Evolutionary conservation across 371 early-diverging fungal genomes (phyloP).

Genomic region (Mucor irregularis): DNA sequence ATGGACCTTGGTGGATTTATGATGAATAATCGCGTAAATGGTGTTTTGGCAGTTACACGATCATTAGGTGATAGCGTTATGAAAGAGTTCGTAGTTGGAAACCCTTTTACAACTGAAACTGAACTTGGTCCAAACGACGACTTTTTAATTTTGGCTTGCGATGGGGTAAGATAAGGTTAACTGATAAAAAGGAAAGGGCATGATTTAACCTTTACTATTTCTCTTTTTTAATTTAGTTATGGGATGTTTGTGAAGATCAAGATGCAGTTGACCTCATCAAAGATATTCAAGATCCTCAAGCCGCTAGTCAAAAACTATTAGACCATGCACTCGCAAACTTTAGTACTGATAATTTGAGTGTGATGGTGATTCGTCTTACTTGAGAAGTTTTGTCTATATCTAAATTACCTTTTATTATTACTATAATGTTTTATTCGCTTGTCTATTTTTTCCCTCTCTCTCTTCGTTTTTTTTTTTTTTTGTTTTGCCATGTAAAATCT

Average conservation of each 20-base stretch:
- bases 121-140: slow-evolving; percentile 71
- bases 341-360: slow-evolving; percentile 92
- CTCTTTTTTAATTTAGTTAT: slow-evolving; percentile 58
- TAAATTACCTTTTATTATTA: neutral
- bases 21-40: slow-evolving; percentile 97
- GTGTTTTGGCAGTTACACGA: slow-evolving; percentile 96
- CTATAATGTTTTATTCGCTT: no score
- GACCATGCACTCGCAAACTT: slow-evolving; percentile 89
- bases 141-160: slow-evolving; percentile 94
- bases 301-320: slow-evolving; percentile 80
- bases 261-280: slow-evolving; percentile 89
- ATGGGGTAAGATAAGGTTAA: slow-evolving; percentile 76
- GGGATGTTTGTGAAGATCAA: slow-evolving; percentile 98
- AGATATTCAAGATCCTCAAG: slow-evolving; percentile 74
- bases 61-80: slow-evolving; percentile 94
- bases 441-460: neutral
- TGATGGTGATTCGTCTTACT: slow-evolving; percentile 67
- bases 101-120: slow-evolving; percentile 93
- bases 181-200: neutral
- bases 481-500: neutral
- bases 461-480: neutral
- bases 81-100: slow-evolving; percentile 95
- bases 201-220: neutral
- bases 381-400: no score
- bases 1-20: slow-evolving; percentile 93